These are phyloP conservation scores for Podochytrium sp. DNA, from an alignment of 192 early-diverging fungal species.

Conservation along the genomic window DNA sequence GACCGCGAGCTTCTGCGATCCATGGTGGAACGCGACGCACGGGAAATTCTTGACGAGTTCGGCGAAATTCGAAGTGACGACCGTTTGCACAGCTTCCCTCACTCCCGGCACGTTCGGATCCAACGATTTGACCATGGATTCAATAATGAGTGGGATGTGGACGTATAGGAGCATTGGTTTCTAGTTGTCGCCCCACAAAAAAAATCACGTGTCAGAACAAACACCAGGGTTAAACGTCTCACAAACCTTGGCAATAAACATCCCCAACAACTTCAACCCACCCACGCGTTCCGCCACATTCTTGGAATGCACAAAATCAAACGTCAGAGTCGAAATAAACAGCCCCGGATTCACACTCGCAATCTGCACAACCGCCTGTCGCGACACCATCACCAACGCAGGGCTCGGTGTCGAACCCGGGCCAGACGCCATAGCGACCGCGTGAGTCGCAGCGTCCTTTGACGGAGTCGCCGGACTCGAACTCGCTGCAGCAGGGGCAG, in stretches of 20 bases:
- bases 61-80: conserved; percentile 62
- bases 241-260: conserved; percentile 74
- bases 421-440: background rate
- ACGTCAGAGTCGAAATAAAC: conserved; percentile 74
- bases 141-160: conserved; percentile 65
- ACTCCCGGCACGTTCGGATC: conserved; percentile 78
- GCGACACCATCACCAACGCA: conserved; percentile 61
- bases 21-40: conserved; percentile 73
- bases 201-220: background rate
- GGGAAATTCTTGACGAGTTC: conserved; percentile 67
- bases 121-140: conserved; percentile 80
- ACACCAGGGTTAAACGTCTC: background rate
- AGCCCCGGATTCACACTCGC: conserved; percentile 65
- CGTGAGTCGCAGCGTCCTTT: background rate
- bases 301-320: conserved; percentile 75
- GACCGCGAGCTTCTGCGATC: conserved; percentile 74
- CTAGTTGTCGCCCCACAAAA: conserved; percentile 49
- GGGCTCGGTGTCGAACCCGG: conserved; percentile 7
- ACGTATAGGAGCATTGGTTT: conserved; percentile 70
- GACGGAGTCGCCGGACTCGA: background rate
- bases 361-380: conserved; percentile 73
- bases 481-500: conserved; percentile 7
- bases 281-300: conserved; percentile 58
- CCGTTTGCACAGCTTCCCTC: conserved; percentile 68
- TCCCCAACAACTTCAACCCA: conserved; percentile 68